Evolutionary conservation across 257 asterid genomes (phyloP).

Genomic region (Primulina eburnea): DNA sequence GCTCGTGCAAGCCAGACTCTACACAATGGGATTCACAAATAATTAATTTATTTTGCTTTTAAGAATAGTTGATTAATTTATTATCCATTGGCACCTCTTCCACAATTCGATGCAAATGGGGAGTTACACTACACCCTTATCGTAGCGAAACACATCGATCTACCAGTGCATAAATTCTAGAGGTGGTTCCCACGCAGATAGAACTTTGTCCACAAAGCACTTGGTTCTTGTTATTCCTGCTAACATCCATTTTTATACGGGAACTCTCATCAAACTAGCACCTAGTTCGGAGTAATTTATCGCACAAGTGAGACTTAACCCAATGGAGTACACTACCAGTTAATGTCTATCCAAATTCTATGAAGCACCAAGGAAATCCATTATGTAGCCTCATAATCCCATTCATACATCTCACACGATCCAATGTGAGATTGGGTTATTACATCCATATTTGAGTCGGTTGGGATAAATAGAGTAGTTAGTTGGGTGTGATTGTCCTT

Average conservation of each 20-base stretch:
- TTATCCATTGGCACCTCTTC: neutral
- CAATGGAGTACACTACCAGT: neutral
- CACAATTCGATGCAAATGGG: neutral
- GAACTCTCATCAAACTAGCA: too few relatives aligned
- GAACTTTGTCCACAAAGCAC: neutral
- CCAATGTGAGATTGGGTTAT: too few relatives aligned
- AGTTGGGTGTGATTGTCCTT: neutral
- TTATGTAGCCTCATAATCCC: neutral
- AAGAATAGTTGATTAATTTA: neutral
- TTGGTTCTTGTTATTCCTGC: neutral
- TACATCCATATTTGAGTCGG: neutral
- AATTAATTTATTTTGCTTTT: neutral
- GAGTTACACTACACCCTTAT: neutral
- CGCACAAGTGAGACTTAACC: neutral
- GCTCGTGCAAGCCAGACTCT: neutral
- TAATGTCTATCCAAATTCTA: neutral
- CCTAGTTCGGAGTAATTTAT: too few relatives aligned
- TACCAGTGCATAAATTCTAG: neutral
- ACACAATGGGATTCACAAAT: too few relatives aligned
- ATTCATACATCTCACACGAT: too few relatives aligned
- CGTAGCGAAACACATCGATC: neutral
- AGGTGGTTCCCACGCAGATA: neutral
- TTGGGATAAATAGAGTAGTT: neutral
- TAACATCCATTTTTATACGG: neutral
- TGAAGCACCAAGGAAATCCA: neutral